phyloP scores from a whole-genome alignment of 2,329 filamentous ascomycete genomes.

The Grosmannia serpens region DNA sequence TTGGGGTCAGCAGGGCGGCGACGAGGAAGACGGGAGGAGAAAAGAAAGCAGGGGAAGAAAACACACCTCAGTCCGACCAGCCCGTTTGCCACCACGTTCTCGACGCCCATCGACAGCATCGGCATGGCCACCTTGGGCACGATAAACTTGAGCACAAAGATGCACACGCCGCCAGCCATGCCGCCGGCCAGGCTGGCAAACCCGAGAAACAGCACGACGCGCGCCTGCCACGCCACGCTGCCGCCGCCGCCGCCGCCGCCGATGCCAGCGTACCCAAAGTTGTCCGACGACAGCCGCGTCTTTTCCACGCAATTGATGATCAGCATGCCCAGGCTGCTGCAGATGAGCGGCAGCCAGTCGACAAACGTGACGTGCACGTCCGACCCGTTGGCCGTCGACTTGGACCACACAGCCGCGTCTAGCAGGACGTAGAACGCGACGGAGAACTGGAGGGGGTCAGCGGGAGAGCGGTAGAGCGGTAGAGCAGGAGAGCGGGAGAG shows the following conservation, averaged over 20 bases:
- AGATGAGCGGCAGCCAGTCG: conserved; percentile 60
- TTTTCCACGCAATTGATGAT: conserved; percentile 63
- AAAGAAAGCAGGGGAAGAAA: background rate
- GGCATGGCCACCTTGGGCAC: conserved; percentile 47
- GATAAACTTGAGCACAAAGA: conserved; percentile 54
- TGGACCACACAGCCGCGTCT: conserved; percentile 56
- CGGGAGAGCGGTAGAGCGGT: background rate
- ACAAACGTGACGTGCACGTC: conserved; percentile 53
- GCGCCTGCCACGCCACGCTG: conserved; percentile 57
- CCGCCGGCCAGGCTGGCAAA: conserved; percentile 55
- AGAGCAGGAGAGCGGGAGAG: background rate
- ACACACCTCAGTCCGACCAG: conserved; percentile 49
- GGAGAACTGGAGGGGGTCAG: conserved; percentile 39
- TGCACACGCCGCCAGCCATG: conserved; percentile 58
- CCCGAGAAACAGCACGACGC: conserved; percentile 55
- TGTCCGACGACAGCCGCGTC: conserved; percentile 50
- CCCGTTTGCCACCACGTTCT: conserved; percentile 55
- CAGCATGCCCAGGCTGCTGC: conserved; percentile 55
- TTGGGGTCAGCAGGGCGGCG: conserved; percentile 6
- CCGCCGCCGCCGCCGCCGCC: conserved; percentile 17
- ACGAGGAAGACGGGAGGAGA: background rate
- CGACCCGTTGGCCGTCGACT: conserved; percentile 46
- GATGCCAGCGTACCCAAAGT: conserved; percentile 46
- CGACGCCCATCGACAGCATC: conserved; percentile 51
- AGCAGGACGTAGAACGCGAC: conserved; percentile 59